Evolutionary conservation across 106 monocot genomes (phyloP), one percentile per base, ranked within the genome.

Genomic region (Narthecium ossifragum): DNA sequence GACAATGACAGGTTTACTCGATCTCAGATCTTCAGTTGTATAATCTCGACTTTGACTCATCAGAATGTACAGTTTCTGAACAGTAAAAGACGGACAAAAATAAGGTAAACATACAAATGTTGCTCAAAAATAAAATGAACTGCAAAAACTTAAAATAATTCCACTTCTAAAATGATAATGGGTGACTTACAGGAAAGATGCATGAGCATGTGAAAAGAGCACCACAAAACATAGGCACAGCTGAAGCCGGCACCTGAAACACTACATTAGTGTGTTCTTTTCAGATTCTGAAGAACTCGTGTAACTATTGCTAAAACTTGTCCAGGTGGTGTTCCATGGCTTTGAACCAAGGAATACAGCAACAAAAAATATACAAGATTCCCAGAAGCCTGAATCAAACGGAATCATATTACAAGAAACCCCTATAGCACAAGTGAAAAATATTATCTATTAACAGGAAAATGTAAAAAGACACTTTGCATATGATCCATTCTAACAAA

Each of bases 301-400:
- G 55, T 46, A 57, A 20, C 61, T 66, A 62, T 55, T 39, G 47
- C 63, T 57, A 60, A 53, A 58, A 75, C 34, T 66, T 61, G 62
- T 64, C 29, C 60, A 69, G 72, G 65, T 65, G 55, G 56, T 33
- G 54, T 68, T 60, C 46, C 40, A 59, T 28, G 60, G 71, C 53
- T 61, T 75, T 55, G 47, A 63, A 66, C 58, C 67, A 80, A 74
- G 54, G 30, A 50, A 81, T 64, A 68, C 51, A 64, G 58, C 63
- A 57, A 60, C 37, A 75, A 49, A 57, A 27, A 55, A 57, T 65
- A 65, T 61, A 75, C 48, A 72, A 33, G 55, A 34, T 43, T 27
- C 64, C 55, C 37, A 49, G 29, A 70, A 61, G 40, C 55, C 68
- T 46, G 43, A 49, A 62, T 48, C 48, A 64, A 51, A 75, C 49